A percentile compares a stretch with the other conserved stretches of the same genome.
Evolutionary conservation across 2,329 filamentous ascomycete genomes (phyloP).

Genomic region (Calonectria ilicicola): DNA sequence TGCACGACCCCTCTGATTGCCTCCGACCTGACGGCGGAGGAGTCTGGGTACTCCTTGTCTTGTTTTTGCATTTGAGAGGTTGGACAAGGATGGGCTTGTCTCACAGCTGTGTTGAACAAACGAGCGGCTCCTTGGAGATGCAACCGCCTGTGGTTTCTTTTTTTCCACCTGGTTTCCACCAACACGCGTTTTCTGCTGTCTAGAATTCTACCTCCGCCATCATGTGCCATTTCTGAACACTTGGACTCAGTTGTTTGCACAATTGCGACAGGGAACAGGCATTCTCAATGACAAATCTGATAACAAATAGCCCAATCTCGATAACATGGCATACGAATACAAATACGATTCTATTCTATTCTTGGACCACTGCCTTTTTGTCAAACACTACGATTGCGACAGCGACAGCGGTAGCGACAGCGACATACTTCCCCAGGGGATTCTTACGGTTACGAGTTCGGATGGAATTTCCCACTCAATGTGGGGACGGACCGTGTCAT

Average conservation of each 20-base stretch:
- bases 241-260: background rate
- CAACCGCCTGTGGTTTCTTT: background rate
- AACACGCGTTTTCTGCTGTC: background rate
- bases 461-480: background rate
- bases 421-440: background rate
- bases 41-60: slow-evolving; percentile 7
- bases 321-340: background rate
- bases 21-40: background rate
- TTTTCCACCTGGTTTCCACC: background rate
- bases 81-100: slow-evolving; percentile 21
- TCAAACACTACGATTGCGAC: background rate
- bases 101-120: slow-evolving; percentile 12
- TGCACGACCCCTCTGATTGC: slow-evolving; percentile 2
- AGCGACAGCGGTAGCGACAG: background rate
- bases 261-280: background rate
- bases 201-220: background rate
- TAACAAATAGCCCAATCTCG: background rate
- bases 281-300: background rate
- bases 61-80: slow-evolving; percentile 3
- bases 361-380: background rate
- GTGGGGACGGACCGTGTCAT: background rate
- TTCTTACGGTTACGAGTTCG: background rate
- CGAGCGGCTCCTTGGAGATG: background rate
- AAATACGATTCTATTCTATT: background rate
- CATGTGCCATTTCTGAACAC: background rate